Conservation (phyloP, 2,329 filamentous ascomycete species). For the Fusarium miscanthi region DNA sequence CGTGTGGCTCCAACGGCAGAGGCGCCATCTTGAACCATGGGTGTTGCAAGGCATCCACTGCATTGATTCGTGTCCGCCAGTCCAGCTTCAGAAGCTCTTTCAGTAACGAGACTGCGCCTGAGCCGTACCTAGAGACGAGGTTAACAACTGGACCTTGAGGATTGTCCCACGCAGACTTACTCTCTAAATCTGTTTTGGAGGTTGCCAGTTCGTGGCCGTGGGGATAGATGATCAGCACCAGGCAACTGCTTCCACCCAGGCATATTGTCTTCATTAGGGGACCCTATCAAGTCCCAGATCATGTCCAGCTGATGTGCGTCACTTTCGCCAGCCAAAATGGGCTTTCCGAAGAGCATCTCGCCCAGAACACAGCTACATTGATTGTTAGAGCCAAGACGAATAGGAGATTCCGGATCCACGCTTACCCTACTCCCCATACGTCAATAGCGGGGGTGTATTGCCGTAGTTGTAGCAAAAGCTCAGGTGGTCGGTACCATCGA, state of each 20-base stretch:
- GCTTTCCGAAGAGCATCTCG: conserved; percentile 95
- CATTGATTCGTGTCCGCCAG: conserved; percentile 89
- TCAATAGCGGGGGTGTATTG: conserved; percentile 98
- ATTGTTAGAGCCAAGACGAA: conserved; percentile 33
- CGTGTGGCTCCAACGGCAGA: conserved; percentile 81
- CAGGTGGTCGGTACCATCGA: conserved; percentile 95
- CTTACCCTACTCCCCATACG: conserved; percentile 96
- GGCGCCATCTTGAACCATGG: conserved; percentile 88
- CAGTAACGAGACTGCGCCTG: conserved; percentile 81
- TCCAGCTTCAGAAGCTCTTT: conserved; percentile 87
- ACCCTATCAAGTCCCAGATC: conserved; percentile 92
- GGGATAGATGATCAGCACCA: conserved; percentile 78
- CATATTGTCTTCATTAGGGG: conserved; percentile 91
- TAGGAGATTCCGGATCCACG: conserved; percentile 12
- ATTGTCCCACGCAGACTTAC: conserved; percentile 53
- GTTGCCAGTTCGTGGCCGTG: conserved; percentile 71
- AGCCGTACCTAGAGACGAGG: conserved; percentile 64
- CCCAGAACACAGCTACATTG: conserved; percentile 89
- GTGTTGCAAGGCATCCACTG: conserved; percentile 91
- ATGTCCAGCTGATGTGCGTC: conserved; percentile 91
- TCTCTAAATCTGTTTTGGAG: conserved; percentile 80
- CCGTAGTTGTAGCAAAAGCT: conserved; percentile 87
- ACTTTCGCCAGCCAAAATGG: conserved; percentile 89
- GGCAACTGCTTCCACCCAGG: conserved; percentile 88
- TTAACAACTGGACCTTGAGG: conserved; percentile 14